Conservation (phyloP, 108 stramenopile genomes). For the Aurantiochytrium sp. region DNA sequence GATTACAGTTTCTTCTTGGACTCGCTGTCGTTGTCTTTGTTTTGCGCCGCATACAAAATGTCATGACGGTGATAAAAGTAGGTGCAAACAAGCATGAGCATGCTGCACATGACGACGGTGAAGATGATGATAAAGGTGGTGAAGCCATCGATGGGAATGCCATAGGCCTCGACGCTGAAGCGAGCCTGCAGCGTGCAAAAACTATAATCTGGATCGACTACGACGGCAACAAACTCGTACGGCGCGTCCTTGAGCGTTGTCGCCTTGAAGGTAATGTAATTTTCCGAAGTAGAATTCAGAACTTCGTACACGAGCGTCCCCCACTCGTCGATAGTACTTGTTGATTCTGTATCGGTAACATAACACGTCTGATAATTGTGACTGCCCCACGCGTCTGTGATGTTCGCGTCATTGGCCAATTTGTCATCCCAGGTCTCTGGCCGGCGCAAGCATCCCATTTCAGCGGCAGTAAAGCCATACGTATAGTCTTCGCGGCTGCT, state of each 20-base stretch:
- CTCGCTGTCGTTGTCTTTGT: background rate
- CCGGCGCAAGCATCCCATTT: background rate
- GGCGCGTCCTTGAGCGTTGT: background rate
- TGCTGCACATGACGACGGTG: background rate
- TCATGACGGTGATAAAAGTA: background rate
- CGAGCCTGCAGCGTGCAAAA: background rate
- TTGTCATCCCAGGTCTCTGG: background rate
- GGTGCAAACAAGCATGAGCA: background rate
- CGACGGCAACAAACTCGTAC: background rate
- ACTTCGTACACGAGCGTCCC: background rate
- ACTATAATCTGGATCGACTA: conserved; percentile 7
- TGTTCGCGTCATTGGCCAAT: background rate
- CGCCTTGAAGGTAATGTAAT: background rate
- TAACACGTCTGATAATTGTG: background rate
- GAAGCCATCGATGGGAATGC: background rate
- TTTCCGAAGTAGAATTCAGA: background rate
- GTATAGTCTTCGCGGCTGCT: background rate
- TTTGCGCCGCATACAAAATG: background rate
- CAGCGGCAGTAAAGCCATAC: background rate
- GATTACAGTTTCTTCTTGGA: background rate
- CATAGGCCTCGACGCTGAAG: conserved; percentile 2
- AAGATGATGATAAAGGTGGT: background rate
- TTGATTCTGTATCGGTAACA: background rate
- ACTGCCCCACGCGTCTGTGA: background rate
- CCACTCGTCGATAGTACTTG: background rate